These are phyloP conservation scores for Penicillium sp. DNA, from an alignment of 2,329 filamentous ascomycete species.

Conservation along the genomic window DNA sequence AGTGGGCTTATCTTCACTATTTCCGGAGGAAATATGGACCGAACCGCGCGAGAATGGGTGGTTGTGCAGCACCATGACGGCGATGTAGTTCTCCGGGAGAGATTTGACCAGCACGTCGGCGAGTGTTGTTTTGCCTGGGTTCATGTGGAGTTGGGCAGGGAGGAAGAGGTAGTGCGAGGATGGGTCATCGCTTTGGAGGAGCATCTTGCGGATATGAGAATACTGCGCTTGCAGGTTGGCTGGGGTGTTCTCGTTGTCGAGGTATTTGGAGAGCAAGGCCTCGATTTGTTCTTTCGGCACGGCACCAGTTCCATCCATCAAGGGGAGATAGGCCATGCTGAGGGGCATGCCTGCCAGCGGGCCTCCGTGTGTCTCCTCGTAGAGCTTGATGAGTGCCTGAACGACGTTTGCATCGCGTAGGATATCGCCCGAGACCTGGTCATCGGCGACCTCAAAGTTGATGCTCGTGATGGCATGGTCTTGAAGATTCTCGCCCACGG, in stretches of 20 bases:
- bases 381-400: constrained; percentile 22
- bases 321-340: constrained; percentile 28
- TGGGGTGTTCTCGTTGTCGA: constrained; percentile 1
- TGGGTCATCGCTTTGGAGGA: constrained; percentile 9
- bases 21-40: constrained; percentile 33
- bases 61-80: constrained; percentile 21
- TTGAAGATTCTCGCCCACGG: constrained; percentile 54
- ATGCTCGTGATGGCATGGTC: constrained; percentile 45
- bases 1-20: constrained; percentile 37
- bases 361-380: constrained; percentile 22
- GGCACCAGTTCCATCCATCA: constrained; percentile 22
- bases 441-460: constrained; percentile 26
- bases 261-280: constrained; percentile 7
- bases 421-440: constrained; percentile 26
- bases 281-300: constrained; percentile 10
- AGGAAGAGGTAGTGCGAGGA: constrained; percentile 19
- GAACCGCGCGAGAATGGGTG: constrained; percentile 38
- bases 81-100: constrained; percentile 23
- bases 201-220: constrained; percentile 12
- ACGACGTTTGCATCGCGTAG: constrained; percentile 24
- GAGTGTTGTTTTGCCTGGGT: constrained; percentile 15
- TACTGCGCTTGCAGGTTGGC: constrained; percentile 15
- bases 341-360: constrained; percentile 28
- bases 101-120: constrained; percentile 15
- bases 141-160: constrained; percentile 18